A percentile compares a stretch with the other conserved stretches of the same genome.
These are phyloP conservation scores for Botrytis galanthina DNA, from an alignment of 2,329 filamentous ascomycete species.

Conservation along the genomic window DNA sequence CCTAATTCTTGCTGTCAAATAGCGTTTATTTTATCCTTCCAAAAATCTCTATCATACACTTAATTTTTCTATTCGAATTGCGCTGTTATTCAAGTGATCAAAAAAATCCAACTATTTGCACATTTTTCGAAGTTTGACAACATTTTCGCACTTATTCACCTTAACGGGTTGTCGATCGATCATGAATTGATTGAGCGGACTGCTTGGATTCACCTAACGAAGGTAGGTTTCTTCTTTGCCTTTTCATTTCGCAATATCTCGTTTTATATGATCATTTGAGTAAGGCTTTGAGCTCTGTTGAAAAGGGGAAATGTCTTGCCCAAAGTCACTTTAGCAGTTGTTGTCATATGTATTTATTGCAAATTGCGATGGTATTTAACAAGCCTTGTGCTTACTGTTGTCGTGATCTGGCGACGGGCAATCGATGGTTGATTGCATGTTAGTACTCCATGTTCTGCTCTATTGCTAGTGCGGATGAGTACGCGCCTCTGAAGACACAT, in stretches of 20 bases:
- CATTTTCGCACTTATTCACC: neutral
- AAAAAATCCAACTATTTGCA: neutral
- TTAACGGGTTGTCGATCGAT: neutral
- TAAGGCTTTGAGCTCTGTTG: too few species aligned
- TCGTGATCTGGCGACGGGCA: too few species aligned
- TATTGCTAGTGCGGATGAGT: neutral
- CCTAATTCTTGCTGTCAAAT: neutral
- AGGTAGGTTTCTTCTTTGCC: neutral
- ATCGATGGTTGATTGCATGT: neutral
- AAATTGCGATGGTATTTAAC: too few species aligned
- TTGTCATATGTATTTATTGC: neutral
- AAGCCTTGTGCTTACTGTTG: accelerated
- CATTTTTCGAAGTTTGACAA: neutral
- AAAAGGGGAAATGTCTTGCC: neutral
- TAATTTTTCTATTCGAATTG: neutral
- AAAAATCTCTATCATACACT: neutral
- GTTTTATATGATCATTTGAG: neutral
- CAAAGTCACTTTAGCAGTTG: neutral
- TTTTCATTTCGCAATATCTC: neutral
- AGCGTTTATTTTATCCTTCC: neutral
- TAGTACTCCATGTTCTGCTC: neutral
- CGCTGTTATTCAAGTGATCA: neutral
- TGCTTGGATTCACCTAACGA: neutral
- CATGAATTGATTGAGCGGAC: neutral
- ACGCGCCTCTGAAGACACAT: neutral